These are phyloP conservation scores for Schizothecium vesticola DNA, from an alignment of 495 filamentous ascomycete genomes.

Conservation along the genomic window DNA sequence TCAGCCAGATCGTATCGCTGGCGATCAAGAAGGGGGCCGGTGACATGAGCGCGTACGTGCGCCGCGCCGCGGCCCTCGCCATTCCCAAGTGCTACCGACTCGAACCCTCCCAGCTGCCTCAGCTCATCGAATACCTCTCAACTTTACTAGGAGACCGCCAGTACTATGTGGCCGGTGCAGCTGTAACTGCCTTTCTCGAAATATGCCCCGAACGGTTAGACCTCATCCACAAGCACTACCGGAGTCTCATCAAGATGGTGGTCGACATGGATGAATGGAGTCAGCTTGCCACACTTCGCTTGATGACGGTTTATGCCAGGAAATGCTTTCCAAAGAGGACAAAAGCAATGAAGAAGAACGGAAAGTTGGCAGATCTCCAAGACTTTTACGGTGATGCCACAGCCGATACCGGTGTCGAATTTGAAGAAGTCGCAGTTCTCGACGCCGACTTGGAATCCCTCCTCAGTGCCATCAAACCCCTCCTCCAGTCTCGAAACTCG, in stretches of 20 bases:
- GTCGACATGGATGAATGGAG: slow-evolving; percentile 99
- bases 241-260: slow-evolving; percentile 75
- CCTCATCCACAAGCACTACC: slow-evolving; percentile 85
- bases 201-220: slow-evolving; percentile 82
- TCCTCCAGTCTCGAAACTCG: slow-evolving; percentile 89
- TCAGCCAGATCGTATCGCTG: slow-evolving; percentile 94
- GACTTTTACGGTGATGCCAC: slow-evolving; percentile 67
- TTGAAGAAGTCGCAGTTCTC: slow-evolving; percentile 55
- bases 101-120: slow-evolving; percentile 78
- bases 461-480: slow-evolving; percentile 68
- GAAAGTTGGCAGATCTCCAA: slow-evolving; percentile 42
- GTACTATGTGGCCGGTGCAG: slow-evolving; percentile 90
- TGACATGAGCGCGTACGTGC: slow-evolving; percentile 91
- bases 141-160: slow-evolving; percentile 81
- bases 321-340: slow-evolving; percentile 79
- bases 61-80: slow-evolving; percentile 88
- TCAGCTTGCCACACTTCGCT: slow-evolving; percentile 71
- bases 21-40: slow-evolving; percentile 87
- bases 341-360: slow-evolving; percentile 41
- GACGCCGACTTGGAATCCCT: slow-evolving; percentile 83
- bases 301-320: slow-evolving; percentile 79
- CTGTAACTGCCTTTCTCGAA: slow-evolving; percentile 82
- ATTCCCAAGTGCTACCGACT: slow-evolving; percentile 96
- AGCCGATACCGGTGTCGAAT: slow-evolving; percentile 40
- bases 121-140: slow-evolving; percentile 72